Base-by-base conservation (phyloP, 1,284 basidiomycete genomes). In the Peniophora sp. region DNA sequence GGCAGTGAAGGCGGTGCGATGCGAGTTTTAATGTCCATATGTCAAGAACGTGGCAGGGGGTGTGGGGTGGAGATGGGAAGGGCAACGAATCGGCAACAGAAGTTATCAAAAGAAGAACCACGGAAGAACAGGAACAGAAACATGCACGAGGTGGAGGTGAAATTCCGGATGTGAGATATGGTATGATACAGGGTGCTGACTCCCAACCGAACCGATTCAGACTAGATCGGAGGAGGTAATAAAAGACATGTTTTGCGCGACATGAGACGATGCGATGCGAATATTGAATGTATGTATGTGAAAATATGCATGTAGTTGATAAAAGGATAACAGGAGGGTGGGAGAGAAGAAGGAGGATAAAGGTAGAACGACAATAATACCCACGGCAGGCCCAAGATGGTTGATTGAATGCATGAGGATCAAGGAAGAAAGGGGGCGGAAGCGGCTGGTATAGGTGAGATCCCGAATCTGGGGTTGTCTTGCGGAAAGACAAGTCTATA, bases 201-300 rank as follows among this genome's bases (percentile, higher is more conserved):
- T 8, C 39, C 16, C n/a, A 8, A 22, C 8, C 16, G 20, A 22
- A 41, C 20, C 11, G 11, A 36, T 36, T 11, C n/a, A n/a, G 35
- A 36, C n/a, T 36, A 36, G n/a, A 22, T 41, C n/a, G 16, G 39
- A 9, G 39, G 35, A 36, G 11, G 35, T n/a, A 22, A 16, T 41
- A 8, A 8, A 22, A 22, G 20, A 48, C 16, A 20, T 27, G 47
- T 25, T 25, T 22, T 27, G 47, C 23, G 25, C 22, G 25, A 35
- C 19, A 46, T 16, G n/a, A 24, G 34, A 48, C 47, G 16, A 27
- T 48, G 47, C 25, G 47, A 35, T 32, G 47, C 25, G 47, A 48
- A n/a, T 22, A 41, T 10, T n/a, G 16, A 41, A 41, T 8, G 16
- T 41, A 16, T 16, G 16, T 6, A 41, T 8, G 20, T 8, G n/a